phyloP scores from a whole-genome alignment of 805 yeast genomes.

The Candida orba region DNA sequence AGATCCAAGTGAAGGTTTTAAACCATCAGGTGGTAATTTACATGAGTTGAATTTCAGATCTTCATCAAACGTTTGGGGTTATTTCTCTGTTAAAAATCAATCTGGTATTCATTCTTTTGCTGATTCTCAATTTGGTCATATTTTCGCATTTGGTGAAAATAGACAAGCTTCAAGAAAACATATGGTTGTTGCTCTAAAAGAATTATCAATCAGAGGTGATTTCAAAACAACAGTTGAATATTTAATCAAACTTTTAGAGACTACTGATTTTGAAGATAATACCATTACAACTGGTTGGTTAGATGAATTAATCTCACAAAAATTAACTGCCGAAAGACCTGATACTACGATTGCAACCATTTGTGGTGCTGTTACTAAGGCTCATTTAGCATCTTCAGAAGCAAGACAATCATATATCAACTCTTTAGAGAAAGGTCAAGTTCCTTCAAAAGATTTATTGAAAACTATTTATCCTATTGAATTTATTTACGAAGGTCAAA shows the following conservation, averaged over 20 bases:
- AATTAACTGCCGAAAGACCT: constrained; percentile 95
- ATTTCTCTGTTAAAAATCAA: constrained; percentile 92
- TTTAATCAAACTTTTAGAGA: constrained; percentile 87
- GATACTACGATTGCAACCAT: constrained; percentile 85
- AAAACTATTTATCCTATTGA: constrained; percentile 89
- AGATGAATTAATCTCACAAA: constrained; percentile 89
- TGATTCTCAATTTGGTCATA: constrained; percentile 98
- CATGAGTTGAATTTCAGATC: constrained; percentile 97
- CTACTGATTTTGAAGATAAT: constrained; percentile 93
- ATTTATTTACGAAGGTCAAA: constrained; percentile 88
- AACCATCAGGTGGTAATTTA: constrained; percentile 95
- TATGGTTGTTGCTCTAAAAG: constrained; percentile 98
- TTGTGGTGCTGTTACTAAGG: constrained; percentile 98
- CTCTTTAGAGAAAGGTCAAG: constrained; percentile 93
- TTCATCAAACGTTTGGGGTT: constrained; percentile 98
- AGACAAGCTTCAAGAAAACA: constrained; percentile 97
- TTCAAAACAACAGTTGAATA: constrained; percentile 98
- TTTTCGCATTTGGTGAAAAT: constrained; percentile 97
- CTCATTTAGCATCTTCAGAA: constrained; percentile 70
- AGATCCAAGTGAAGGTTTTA: constrained; percentile 99
- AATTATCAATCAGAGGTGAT: constrained; percentile 95
- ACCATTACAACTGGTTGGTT: constrained; percentile 99
- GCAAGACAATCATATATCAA: constrained; percentile 60
- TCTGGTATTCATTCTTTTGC: constrained; percentile 97
- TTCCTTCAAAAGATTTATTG: constrained; percentile 72